Percentiles rank a stretch among this genome's conserved stretches.
Conservation (phyloP, 495 filamentous ascomycete genomes). For the Massariosphaeria phaeospora region DNA sequence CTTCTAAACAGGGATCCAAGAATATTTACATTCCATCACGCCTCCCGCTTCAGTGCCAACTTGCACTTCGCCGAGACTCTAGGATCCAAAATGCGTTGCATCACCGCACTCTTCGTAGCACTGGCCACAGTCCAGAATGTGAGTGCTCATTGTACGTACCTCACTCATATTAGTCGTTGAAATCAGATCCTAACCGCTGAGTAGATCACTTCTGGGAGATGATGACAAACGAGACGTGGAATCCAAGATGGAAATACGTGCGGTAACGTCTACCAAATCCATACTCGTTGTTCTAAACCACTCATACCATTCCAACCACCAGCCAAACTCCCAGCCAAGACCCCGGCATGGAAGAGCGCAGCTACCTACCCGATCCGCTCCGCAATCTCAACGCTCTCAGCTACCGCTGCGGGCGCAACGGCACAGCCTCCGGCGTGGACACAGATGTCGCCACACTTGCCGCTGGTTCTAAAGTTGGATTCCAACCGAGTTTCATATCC, state of each 20-base stretch:
- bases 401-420: constrained; percentile 15
- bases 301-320: neutral
- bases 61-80: no score
- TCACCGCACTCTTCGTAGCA: no score
- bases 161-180: no score
- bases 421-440: neutral
- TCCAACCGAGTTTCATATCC: constrained; percentile 1
- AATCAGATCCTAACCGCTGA: no score
- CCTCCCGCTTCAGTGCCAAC: no score
- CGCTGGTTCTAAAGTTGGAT: constrained; percentile 16
- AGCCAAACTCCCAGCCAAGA: neutral
- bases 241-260: constrained; percentile 20
- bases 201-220: no score
- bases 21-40: no score
- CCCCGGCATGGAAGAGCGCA: neutral
- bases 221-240: constrained; percentile 9
- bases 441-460: constrained; percentile 10
- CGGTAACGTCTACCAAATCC: neutral
- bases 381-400: constrained; percentile 7
- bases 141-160: no score
- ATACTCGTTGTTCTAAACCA: neutral
- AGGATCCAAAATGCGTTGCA: no score
- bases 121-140: no score
- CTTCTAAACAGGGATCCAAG: no score
- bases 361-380: neutral